These are phyloP conservation scores for Gymnopilus dilepis DNA, from an alignment of 768 basidiomycete species.

Conservation along the genomic window DNA sequence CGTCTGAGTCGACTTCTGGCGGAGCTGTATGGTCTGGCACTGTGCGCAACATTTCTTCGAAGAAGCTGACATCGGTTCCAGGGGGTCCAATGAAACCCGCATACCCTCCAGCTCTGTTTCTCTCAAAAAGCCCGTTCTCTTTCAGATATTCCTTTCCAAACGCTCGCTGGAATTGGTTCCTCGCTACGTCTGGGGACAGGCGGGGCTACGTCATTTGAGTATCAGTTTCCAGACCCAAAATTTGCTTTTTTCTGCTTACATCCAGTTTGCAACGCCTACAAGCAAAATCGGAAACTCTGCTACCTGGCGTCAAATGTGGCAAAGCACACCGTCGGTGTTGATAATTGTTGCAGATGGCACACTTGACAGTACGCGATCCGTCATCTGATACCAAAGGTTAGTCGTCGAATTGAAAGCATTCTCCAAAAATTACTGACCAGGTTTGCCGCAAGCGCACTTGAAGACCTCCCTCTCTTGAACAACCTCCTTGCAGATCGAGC, in stretches of 20 bases:
- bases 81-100: neutral
- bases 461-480: slow-evolving; percentile 13
- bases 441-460: slow-evolving; percentile 11
- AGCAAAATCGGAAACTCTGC: neutral
- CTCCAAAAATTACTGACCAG: slow-evolving; percentile 2
- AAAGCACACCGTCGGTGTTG: neutral
- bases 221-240: too few species aligned
- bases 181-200: neutral
- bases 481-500: slow-evolving; percentile 13
- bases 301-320: neutral
- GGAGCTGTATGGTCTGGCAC: neutral
- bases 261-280: neutral
- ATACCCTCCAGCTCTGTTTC: neutral
- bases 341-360: slow-evolving; percentile 3
- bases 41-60: neutral
- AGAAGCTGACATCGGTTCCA: neutral
- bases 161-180: neutral
- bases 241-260: neutral
- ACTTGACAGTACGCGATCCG: slow-evolving; percentile 11
- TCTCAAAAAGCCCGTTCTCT: neutral
- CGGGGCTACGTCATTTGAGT: neutral
- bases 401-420: neutral
- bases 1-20: neutral
- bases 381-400: slow-evolving; percentile 2
- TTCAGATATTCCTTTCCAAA: neutral